phyloP scores from a whole-genome alignment of 495 filamentous ascomycete genomes.

The Penicillium bialowiezense region DNA sequence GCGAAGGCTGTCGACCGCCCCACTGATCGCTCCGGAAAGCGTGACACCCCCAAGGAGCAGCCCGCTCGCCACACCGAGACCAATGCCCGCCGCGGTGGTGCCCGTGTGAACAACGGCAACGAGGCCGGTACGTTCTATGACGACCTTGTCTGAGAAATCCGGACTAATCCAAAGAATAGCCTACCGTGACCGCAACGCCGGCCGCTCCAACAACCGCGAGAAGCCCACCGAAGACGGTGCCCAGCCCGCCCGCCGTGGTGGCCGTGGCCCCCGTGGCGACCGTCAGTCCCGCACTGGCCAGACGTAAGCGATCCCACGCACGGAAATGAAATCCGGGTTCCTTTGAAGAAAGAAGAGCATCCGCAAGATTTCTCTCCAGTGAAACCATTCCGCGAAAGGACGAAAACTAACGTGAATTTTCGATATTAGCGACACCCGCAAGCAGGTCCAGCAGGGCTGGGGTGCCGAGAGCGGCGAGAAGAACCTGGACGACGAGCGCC shows the following conservation, averaged over 20 bases:
- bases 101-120: constrained; percentile 61
- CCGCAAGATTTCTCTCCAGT: no score
- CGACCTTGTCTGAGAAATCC: constrained; percentile 1
- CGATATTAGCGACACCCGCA: constrained; percentile 71
- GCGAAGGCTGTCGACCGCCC: constrained; percentile 85
- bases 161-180: constrained; percentile 46
- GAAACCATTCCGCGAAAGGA: neutral
- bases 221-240: constrained; percentile 72
- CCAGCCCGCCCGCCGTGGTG: constrained; percentile 48
- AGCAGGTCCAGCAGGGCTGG: constrained; percentile 91
- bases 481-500: constrained; percentile 84
- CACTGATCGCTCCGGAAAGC: constrained; percentile 75
- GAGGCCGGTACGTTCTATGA: constrained; percentile 70
- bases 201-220: constrained; percentile 75
- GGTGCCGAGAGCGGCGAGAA: constrained; percentile 74
- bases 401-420: constrained; percentile 9
- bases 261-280: constrained; percentile 66
- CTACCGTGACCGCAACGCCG: constrained; percentile 88
- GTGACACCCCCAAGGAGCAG: constrained; percentile 73
- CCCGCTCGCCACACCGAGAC: constrained; percentile 44
- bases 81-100: constrained; percentile 53
- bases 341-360: no score
- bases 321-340: neutral
- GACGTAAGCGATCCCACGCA: constrained; percentile 52
- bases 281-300: constrained; percentile 73